Percentiles rank a stretch among this genome's conserved stretches.
Conservation (phyloP, 2,329 filamentous ascomycete genomes). For the Aspergillus unguis region DNA sequence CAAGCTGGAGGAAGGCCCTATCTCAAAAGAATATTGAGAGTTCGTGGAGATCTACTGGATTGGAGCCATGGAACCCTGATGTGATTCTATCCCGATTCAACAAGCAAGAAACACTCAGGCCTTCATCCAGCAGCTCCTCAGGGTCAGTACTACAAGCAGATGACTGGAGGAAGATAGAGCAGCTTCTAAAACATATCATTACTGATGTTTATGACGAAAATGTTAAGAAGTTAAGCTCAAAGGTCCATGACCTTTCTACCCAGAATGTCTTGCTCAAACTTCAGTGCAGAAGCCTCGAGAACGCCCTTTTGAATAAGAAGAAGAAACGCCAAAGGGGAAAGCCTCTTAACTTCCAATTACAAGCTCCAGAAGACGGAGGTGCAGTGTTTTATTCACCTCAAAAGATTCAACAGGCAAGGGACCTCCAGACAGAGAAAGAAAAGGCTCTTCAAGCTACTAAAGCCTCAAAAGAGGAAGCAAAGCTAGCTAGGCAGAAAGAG, state of each 20-base stretch:
- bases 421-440: background rate
- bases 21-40: constrained; percentile 2
- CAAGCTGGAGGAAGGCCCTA: background rate
- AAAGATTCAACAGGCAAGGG: constrained; percentile 7
- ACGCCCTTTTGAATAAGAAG: constrained; percentile 1
- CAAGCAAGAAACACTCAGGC: background rate
- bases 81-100: constrained; percentile 5
- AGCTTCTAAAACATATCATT: constrained; percentile 3
- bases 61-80: constrained; percentile 1
- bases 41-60: constrained; percentile 1
- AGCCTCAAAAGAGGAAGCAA: constrained; percentile 3
- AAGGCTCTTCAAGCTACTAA: background rate
- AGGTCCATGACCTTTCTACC: constrained; percentile 3
- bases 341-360: background rate
- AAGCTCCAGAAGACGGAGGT: background rate
- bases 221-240: constrained; percentile 6
- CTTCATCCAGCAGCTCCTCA: background rate
- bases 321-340: background rate
- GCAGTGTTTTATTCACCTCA: constrained; percentile 1
- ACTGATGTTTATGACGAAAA: constrained; percentile 3
- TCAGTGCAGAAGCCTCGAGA: background rate
- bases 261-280: constrained; percentile 5
- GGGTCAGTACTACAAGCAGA: background rate
- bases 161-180: constrained; percentile 4
- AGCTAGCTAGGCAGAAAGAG: too few species aligned